Percentiles rank a stretch among this genome's conserved stretches.
Evolutionary conservation across 2,329 filamentous ascomycete species (phyloP).

Genomic region (Fusarium sp.): DNA sequence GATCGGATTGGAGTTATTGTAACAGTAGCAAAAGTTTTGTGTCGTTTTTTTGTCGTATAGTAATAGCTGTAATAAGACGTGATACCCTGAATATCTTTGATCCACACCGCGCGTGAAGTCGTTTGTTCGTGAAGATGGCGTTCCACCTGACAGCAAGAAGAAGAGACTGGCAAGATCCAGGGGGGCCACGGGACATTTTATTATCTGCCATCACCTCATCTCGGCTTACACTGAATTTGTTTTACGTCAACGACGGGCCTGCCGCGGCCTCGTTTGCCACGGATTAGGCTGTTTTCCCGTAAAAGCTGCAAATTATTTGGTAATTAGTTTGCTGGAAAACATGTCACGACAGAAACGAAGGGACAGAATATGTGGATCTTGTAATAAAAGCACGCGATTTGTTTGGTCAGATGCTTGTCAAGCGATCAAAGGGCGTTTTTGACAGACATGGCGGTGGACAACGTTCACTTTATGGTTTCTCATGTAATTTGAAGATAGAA

Average conservation of each 20-base stretch:
- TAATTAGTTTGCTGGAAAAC: slow-evolving; percentile 18
- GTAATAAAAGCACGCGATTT: not conserved
- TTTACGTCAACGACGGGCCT: slow-evolving; percentile 22
- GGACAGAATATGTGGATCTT: not conserved
- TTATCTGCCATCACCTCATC: slow-evolving; percentile 1
- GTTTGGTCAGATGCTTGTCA: not conserved
- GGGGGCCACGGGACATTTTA: slow-evolving; percentile 16
- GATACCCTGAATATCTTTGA: slow-evolving; percentile 35
- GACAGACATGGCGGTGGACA: too few species aligned
- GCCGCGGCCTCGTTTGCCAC: not conserved
- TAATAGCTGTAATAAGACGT: slow-evolving; percentile 39
- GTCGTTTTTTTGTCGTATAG: slow-evolving; percentile 26
- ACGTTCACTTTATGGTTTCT: too few species aligned
- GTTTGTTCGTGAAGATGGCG: not conserved
- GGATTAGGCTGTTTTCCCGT: not conserved
- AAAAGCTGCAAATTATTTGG: slow-evolving; percentile 27
- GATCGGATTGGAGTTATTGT: slow-evolving; percentile 17
- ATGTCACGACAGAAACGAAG: slow-evolving; percentile 18
- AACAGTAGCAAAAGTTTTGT: slow-evolving; percentile 25
- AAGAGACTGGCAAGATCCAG: not conserved
- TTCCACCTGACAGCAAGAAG: too few species aligned
- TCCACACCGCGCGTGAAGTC: slow-evolving; percentile 1
- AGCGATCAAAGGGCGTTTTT: not conserved
- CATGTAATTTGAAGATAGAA: too few species aligned
- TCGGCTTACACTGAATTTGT: slow-evolving; percentile 18